A percentile compares a stretch with the other conserved stretches of the same genome.
phyloP scores from a whole-genome alignment of 2,329 filamentous ascomycete genomes.

The Ceratocystis huliohia region DNA sequence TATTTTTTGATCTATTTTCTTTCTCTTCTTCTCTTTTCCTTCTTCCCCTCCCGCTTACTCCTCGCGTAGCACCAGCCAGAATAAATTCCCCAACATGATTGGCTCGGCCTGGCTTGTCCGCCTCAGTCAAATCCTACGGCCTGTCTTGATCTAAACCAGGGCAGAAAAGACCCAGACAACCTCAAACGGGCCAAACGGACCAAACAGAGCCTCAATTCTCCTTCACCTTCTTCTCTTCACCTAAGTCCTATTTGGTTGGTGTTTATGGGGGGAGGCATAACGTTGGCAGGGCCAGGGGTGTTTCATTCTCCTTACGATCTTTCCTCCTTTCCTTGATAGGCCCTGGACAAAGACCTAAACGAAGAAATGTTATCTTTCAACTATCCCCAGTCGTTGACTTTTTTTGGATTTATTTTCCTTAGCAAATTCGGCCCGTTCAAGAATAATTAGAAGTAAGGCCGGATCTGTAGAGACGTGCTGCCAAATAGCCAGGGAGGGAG shows the following conservation, averaged over 20 bases:
- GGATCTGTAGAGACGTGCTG: neutral
- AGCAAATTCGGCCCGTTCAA: neutral
- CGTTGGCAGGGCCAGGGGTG: neutral
- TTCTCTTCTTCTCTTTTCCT: neutral
- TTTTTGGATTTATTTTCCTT: neutral
- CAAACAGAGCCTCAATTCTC: constrained; percentile 2
- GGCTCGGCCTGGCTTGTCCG: neutral
- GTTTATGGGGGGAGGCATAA: neutral
- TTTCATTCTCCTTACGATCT: neutral
- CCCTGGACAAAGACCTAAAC: neutral
- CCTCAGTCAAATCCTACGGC: neutral
- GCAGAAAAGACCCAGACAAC: neutral
- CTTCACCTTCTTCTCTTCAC: neutral
- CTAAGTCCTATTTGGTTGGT: neutral
- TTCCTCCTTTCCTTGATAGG: neutral
- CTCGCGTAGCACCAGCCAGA: neutral
- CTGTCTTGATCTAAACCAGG: neutral
- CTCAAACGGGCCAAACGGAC: neutral
- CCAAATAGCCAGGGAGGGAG: neutral
- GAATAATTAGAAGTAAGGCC: neutral
- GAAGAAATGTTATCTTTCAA: too few relatives aligned
- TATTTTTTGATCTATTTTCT: neutral
- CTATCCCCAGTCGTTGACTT: neutral
- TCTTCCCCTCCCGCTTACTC: neutral
- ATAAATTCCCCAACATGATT: neutral